These are phyloP conservation scores for Phytophthora hibernalis DNA, from an alignment of 352 stramenopile genomes.

Conservation along the genomic window DNA sequence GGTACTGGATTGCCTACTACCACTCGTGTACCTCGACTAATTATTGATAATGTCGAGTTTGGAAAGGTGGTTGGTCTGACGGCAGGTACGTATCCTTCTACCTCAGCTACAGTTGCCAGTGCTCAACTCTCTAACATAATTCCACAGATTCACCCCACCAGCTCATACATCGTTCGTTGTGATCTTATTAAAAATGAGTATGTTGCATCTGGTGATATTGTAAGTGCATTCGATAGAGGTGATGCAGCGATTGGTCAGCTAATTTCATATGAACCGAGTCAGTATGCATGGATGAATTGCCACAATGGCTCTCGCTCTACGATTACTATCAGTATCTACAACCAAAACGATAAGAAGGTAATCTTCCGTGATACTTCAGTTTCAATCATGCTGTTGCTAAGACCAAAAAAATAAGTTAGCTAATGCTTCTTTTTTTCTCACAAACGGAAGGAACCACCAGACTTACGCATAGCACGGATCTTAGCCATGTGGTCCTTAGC, in stretches of 20 bases:
- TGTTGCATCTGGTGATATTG: conserved; percentile 12
- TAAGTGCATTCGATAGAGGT: conserved; percentile 10
- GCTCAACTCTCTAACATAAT: conserved; percentile 19
- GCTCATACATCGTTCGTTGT: conserved; percentile 28
- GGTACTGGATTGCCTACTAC: conserved; percentile 21
- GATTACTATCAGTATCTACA: conserved; percentile 21
- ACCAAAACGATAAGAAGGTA: conserved; percentile 15
- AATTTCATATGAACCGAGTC: conserved; percentile 22
- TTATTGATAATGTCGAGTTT: conserved; percentile 27
- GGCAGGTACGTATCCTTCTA: conserved; percentile 16
- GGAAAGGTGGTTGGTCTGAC: conserved; percentile 23
- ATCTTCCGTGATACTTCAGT: conserved; percentile 14
- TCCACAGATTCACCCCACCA: conserved; percentile 22
- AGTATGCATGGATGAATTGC: conserved; percentile 31
- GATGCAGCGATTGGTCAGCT: conserved; percentile 11
- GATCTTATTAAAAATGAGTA: conserved; percentile 34
- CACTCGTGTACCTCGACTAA: conserved; percentile 20
- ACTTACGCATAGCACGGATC: conserved; percentile 5
- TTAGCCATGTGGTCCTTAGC: conserved; percentile 18
- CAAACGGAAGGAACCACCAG: not conserved
- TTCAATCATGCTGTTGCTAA: conserved; percentile 20
- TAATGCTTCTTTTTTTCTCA: conserved; percentile 2
- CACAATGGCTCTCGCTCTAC: conserved; percentile 15
- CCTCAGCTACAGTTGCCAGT: conserved; percentile 9
- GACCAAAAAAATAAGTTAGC: conserved; percentile 5